Percentiles rank a stretch among this genome's conserved stretches.
Conservation (phyloP, 2,329 filamentous ascomycete species). For the Phaeosphaeria sp. region DNA sequence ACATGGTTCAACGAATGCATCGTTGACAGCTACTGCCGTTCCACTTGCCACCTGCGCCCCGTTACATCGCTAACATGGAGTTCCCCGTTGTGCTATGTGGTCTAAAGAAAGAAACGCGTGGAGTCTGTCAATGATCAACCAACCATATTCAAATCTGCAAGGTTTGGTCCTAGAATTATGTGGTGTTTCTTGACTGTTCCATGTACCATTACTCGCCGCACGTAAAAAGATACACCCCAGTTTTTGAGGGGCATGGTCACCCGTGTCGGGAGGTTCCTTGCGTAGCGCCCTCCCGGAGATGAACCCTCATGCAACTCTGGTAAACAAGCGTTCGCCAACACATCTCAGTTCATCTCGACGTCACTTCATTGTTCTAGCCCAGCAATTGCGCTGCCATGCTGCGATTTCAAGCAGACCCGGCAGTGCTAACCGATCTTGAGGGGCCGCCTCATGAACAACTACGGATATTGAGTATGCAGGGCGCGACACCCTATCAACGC, state of each 20-base stretch:
- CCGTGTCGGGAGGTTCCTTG: constrained; percentile 11
- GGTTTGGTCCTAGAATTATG: background rate
- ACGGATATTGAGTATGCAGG: background rate
- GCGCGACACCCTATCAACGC: constrained; percentile 1
- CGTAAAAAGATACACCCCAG: background rate
- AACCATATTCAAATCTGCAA: background rate
- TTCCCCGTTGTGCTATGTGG: constrained; percentile 3
- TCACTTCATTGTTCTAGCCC: constrained; percentile 21
- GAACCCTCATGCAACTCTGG: constrained; percentile 30
- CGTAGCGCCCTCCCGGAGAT: constrained; percentile 27
- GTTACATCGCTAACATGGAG: background rate
- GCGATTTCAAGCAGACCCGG: constrained; percentile 8
- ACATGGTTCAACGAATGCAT: constrained; percentile 29
- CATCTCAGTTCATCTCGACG: constrained; percentile 25
- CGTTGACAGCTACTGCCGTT: constrained; percentile 8
- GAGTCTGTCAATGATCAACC: background rate
- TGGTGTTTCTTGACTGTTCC: background rate
- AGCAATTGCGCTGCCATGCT: background rate
- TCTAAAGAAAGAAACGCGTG: constrained; percentile 16
- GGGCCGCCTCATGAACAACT: background rate
- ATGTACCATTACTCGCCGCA: background rate
- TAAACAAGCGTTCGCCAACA: constrained; percentile 16
- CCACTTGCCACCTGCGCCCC: constrained; percentile 23
- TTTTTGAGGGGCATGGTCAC: constrained; percentile 1
- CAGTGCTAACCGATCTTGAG: background rate